These are phyloP conservation scores for Dichomitus squalens DNA, from an alignment of 1,284 basidiomycete species.

Conservation along the genomic window DNA sequence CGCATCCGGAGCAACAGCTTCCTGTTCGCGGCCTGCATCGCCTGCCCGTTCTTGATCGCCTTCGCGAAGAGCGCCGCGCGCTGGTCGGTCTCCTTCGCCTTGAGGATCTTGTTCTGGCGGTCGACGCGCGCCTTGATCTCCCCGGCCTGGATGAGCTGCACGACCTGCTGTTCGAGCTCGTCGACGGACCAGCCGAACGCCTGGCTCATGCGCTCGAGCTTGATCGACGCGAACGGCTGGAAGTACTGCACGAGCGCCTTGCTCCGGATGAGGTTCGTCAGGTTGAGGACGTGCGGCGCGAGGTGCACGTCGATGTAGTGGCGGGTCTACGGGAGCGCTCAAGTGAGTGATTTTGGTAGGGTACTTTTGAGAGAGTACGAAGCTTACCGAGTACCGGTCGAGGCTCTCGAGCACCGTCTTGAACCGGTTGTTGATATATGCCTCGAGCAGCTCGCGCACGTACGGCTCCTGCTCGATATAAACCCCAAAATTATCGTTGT, in stretches of 20 bases:
- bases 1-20: conserved; percentile 78
- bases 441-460: conserved; percentile 78
- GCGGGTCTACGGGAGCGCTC: conserved; percentile 52
- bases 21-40: conserved; percentile 71
- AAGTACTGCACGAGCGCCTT: conserved; percentile 84
- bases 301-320: conserved; percentile 81
- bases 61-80: conserved; percentile 73
- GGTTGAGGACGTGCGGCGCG: conserved; percentile 57
- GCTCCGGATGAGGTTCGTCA: conserved; percentile 66
- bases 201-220: conserved; percentile 74
- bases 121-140: conserved; percentile 81
- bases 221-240: conserved; percentile 81
- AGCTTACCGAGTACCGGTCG: conserved; percentile 67
- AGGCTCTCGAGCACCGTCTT: conserved; percentile 77
- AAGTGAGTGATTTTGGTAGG: neutral
- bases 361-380: neutral
- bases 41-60: conserved; percentile 70
- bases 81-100: conserved; percentile 74
- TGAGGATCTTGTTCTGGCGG: conserved; percentile 79
- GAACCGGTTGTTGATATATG: conserved; percentile 84
- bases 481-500: conserved; percentile 68
- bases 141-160: conserved; percentile 72
- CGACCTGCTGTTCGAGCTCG: conserved; percentile 70
- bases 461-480: conserved; percentile 89
- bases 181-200: conserved; percentile 83